phyloP scores from a whole-genome alignment of 768 basidiomycete species.

The Aureoboletus auriporus region DNA sequence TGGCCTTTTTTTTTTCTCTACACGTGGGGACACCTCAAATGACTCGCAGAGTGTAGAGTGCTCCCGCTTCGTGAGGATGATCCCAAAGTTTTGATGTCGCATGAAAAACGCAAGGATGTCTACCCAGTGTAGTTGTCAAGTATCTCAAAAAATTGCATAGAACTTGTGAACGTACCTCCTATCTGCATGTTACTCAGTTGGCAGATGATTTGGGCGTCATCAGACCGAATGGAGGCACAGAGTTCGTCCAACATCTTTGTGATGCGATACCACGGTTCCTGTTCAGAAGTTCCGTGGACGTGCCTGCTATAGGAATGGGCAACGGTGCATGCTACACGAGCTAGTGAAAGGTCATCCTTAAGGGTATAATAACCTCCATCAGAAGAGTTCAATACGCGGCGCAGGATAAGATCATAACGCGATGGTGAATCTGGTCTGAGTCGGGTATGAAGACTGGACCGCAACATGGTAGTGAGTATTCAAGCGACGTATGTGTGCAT shows the following conservation, averaged over 20 bases:
- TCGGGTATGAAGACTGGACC: no score
- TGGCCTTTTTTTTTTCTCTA: not conserved
- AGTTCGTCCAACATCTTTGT: constrained; percentile 5
- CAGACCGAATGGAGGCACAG: not conserved
- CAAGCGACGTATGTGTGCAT: no score
- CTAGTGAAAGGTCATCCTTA: not conserved
- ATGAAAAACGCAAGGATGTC: constrained; percentile 36
- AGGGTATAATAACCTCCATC: not conserved
- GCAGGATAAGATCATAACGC: no score
- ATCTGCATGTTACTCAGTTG: constrained; percentile 1
- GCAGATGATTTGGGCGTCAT: not conserved
- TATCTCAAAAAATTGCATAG: no score
- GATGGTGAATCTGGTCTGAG: no score
- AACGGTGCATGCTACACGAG: not conserved
- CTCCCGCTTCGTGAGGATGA: constrained; percentile 31
- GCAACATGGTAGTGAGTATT: no score
- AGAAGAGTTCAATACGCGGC: no score
- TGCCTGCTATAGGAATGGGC: not conserved
- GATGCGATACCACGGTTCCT: constrained; percentile 1
- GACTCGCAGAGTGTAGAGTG: constrained; percentile 32
- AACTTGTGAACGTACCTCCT: not conserved
- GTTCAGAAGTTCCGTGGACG: not conserved
- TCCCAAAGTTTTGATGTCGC: constrained; percentile 39
- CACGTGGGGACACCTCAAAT: constrained; percentile 37
- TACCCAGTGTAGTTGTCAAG: constrained; percentile 7